A percentile compares a stretch with the other conserved stretches of the same genome.
These are phyloP conservation scores for Clonostachys sp. DNA, from an alignment of 2,329 filamentous ascomycete genomes.

Conservation along the genomic window DNA sequence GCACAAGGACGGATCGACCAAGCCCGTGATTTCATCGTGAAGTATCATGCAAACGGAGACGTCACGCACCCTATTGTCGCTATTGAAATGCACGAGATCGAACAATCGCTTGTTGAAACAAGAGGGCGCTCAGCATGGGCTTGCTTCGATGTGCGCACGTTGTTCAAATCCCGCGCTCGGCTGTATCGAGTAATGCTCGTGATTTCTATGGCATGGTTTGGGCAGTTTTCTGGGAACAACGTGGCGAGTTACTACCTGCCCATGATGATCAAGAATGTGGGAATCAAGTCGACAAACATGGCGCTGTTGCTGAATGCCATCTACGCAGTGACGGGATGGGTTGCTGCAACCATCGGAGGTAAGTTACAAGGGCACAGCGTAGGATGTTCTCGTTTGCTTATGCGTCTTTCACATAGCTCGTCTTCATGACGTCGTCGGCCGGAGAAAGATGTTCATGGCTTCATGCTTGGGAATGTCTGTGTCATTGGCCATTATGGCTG, in stretches of 20 bases:
- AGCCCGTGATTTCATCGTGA: conserved; percentile 23
- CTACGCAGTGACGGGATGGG: conserved; percentile 27
- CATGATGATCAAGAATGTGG: conserved; percentile 26
- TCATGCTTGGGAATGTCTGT: conserved; percentile 23
- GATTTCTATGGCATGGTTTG: conserved; percentile 30
- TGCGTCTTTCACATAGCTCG: conserved; percentile 10
- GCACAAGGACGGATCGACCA: conserved; percentile 19
- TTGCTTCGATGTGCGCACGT: conserved; percentile 23
- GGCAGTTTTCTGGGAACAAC: conserved; percentile 30
- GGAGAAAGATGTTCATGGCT: conserved; percentile 28
- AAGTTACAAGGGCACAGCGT: too few species aligned
- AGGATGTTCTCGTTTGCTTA: too few species aligned
- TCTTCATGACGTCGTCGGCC: conserved; percentile 27
- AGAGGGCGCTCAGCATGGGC: conserved; percentile 21
- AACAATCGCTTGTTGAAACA: conserved; percentile 10
- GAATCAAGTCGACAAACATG: conserved; percentile 26
- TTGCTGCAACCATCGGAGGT: conserved; percentile 20
- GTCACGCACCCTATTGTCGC: conserved; percentile 25
- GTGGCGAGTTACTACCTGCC: conserved; percentile 22
- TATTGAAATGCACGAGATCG: conserved; percentile 29
- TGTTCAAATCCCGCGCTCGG: conserved; percentile 24
- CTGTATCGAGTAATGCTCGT: conserved; percentile 28
- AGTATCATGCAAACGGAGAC: conserved; percentile 32
- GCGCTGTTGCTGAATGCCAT: conserved; percentile 29
- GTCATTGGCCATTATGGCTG: conserved; percentile 25